Evolutionary conservation across 257 asterid species (phyloP), one percentile per base, ranked within the genome.

Genomic region (Scutellaria galericulata): DNA sequence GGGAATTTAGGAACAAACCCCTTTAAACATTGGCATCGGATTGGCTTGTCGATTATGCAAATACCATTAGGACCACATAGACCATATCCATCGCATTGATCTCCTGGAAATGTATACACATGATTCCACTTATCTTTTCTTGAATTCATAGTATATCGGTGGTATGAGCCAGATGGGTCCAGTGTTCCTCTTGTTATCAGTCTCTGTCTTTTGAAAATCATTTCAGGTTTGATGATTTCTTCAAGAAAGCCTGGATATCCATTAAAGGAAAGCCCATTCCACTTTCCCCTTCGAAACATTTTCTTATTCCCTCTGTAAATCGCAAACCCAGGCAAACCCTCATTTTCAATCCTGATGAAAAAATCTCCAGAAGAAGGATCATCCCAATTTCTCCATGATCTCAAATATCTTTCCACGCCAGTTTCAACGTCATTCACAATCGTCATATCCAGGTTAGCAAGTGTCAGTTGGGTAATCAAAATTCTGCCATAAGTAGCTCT

Each of bases 261-360:
- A 46, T 50, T n/a, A 8, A 81, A 74, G 24, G 13, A 50, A 6
- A 74, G 41, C 48, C 85, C 83, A 15, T 78, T 78, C 85, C 84
- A 51, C 20, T 45, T 64, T 13, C 81, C 83, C 6, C 31, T 57
- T 0, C 80, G 71, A 77, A 5, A 37, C 1, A 2, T 60, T 60
- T 60, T 60, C n/a, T 4, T n/a, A 6, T n/a, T 60, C 48, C 66
- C 66, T 60, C 66, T 7, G 48, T 13, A 39, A 13, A 60, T 14
- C 66, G 11, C 27, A 5, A 60, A 1, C 31, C 31, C 66, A 7
- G 66, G 48, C 66, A 60, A 7, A 2, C 66, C 66, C 13, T 39
- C 24, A 47, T 60, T 60, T 60, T 37, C 66, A 7, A 60, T n/a
- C 48, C 47, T 15, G 66, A 15, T 2, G 14, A 37, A 24, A 7